A percentile compares a stretch with the other conserved stretches of the same genome.
Conservation (phyloP, 2,329 filamentous ascomycete genomes). For the Mycosphaerelloides madeirae region DNA sequence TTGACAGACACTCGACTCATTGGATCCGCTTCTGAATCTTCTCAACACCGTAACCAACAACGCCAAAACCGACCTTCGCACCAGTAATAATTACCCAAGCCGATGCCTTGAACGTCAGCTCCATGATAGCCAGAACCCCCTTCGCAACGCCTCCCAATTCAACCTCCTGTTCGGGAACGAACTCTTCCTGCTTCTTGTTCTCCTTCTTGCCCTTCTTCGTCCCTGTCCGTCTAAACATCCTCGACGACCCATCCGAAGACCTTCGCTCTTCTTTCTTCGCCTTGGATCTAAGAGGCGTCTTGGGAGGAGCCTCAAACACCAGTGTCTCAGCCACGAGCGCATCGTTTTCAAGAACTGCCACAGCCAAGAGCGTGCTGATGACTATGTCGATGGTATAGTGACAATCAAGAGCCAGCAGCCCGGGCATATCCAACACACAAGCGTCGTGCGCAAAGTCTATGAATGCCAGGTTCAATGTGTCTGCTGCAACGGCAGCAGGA, state of each 20-base stretch:
- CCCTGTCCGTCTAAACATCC: conserved; percentile 12
- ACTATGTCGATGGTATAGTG: conserved; percentile 44
- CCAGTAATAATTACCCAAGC: conserved; percentile 40
- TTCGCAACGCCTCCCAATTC: conserved; percentile 37
- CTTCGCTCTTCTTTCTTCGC: conserved; percentile 4
- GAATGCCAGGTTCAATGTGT: conserved; percentile 39
- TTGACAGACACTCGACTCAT: too few relatives aligned
- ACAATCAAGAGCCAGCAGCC: conserved; percentile 40
- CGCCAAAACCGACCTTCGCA: conserved; percentile 37
- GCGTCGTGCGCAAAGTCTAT: conserved; percentile 42
- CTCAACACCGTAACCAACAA: conserved; percentile 37
- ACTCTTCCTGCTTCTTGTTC: conserved; percentile 20
- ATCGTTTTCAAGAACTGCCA: conserved; percentile 43
- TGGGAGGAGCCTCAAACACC: conserved; percentile 32
- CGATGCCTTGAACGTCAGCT: conserved; percentile 39
- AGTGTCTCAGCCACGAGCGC: conserved; percentile 25
- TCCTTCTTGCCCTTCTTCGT: conserved; percentile 13
- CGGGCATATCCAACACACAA: conserved; percentile 42
- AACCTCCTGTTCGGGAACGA: conserved; percentile 21
- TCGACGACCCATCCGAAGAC: conserved; percentile 1
- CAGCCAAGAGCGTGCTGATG: conserved; percentile 39
- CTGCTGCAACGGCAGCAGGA: conserved; percentile 36
- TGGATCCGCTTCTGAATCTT: conserved; percentile 29
- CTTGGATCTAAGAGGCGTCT: conserved; percentile 15
- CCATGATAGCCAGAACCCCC: conserved; percentile 37